A percentile compares a stretch with the other conserved stretches of the same genome.
These are phyloP conservation scores for Setaria italica DNA, from an alignment of 202 grass and related monocot genomes.

Conservation along the genomic window DNA sequence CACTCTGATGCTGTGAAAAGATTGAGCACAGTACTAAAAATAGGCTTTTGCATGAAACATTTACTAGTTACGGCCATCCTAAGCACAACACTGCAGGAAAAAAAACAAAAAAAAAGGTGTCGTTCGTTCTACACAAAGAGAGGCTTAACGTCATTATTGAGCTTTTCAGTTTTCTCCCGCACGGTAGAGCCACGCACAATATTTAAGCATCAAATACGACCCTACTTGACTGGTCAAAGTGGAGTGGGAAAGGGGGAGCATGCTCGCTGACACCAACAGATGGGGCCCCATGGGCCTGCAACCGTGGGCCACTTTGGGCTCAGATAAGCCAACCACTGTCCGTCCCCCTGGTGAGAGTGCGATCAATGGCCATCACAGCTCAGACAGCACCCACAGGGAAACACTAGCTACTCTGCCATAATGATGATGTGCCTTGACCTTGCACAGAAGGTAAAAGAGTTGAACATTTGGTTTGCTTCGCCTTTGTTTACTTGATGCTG, in stretches of 20 bases:
- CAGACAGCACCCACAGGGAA: constrained; percentile 34
- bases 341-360: not conserved
- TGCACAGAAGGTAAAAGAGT: not conserved
- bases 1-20: not conserved
- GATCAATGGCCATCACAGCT: constrained; percentile 43
- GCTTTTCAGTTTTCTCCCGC: not conserved
- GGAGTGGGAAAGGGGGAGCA: constrained; percentile 22
- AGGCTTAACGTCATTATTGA: not conserved
- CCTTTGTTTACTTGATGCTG: not conserved
- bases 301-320: constrained; percentile 42
- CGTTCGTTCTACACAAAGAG: not conserved
- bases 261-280: constrained; percentile 48
- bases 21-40: not conserved
- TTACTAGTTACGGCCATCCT: not conserved
- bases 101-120: not conserved
- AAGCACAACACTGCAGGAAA: constrained; percentile 8
- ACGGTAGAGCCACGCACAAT: constrained; percentile 9
- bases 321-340: constrained; percentile 45
- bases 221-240: constrained; percentile 57
- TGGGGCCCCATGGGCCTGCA: constrained; percentile 49
- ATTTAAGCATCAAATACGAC: constrained; percentile 4
- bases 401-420: constrained; percentile 24
- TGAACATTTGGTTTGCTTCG: not conserved
- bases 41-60: not conserved
- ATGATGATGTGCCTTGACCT: constrained; percentile 49